Base-by-base conservation (phyloP, 495 filamentous ascomycete genomes). In the Hypoxylon subgilvum region DNA sequence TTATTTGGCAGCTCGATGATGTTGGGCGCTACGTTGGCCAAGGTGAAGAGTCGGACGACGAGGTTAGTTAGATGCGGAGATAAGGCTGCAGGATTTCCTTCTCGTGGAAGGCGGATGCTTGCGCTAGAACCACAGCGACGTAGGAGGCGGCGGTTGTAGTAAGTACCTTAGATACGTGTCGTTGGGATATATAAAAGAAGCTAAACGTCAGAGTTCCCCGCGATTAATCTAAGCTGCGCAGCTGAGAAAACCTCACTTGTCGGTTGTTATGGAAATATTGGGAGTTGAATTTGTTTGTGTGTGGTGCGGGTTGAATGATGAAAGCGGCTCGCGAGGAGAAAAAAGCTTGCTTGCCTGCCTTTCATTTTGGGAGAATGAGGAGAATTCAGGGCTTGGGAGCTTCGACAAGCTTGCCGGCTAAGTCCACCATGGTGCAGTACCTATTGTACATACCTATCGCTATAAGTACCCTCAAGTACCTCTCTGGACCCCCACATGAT, bases 301-400 rank as follows among this genome's bases (percentile, higher is more conserved):
- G 62, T 68, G 66, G 22, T n/a, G n/a, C n/a, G n/a, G 58, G 62
- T 57, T 57, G 48, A 44, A 71, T 70, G 68, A 68, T 66, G 68
- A 69, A 68, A 68, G 68, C 57, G 68, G 63, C 62, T 71, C 59
- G 62, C 42, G 43, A 58, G 42, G 50, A 23, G 16, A 19, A 12
- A 14, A 9, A 35, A 22, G 13, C 31, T 13, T 35, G 31, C 12
- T n/a, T 30, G 31, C 31, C 9, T 34, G 4, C 3, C 31, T 41
- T 34, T 50, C n/a, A 44, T 14, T 31, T 34, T 34, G 49, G 48
- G 31, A 38, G 14, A 38, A 38, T 38, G 49, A 53, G 49, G 61
- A 52, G 46, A 51, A n/a, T n/a, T 50, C 44, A 43, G 49, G 40
- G 27, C 39, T 30, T 60, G 39, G 50, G 39, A 52, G 38, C 28